Percentiles rank a stretch among this genome's conserved stretches.
Evolutionary conservation across 2,329 filamentous ascomycete genomes (phyloP).

Genomic region (Exophiala dermatitidis): DNA sequence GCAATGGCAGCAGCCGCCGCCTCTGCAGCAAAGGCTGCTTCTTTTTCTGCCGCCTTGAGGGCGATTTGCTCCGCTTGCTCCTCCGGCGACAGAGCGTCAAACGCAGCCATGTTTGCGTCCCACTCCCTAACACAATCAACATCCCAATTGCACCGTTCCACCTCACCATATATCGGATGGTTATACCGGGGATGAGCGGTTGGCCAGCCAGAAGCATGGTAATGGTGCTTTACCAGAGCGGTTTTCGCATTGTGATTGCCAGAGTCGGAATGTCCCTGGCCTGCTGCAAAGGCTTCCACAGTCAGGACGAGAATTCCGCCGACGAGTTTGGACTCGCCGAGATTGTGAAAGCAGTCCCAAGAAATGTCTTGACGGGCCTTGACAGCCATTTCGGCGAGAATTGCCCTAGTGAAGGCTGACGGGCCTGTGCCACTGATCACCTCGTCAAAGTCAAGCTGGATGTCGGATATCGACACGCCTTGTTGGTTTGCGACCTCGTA

Average conservation of each 20-base stretch:
- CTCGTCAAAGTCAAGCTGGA: conserved; percentile 64
- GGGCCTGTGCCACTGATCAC: conserved; percentile 67
- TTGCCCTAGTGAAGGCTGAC: conserved; percentile 60
- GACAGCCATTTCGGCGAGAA: conserved; percentile 57
- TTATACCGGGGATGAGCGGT: conserved; percentile 58
- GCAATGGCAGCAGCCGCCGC: background rate
- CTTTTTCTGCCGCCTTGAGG: conserved; percentile 24
- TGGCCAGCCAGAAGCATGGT: conserved; percentile 67
- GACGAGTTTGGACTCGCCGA: conserved; percentile 59
- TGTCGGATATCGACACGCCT: conserved; percentile 50
- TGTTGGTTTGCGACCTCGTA: conserved; percentile 54
- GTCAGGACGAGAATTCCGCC: conserved; percentile 59
- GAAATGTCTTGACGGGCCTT: conserved; percentile 43
- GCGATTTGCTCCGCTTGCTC: conserved; percentile 50
- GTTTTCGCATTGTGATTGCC: conserved; percentile 60
- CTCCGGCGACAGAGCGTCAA: conserved; percentile 51
- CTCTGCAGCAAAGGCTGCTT: too few species aligned
- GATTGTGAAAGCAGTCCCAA: conserved; percentile 60
- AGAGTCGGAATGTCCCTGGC: conserved; percentile 65
- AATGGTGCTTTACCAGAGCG: conserved; percentile 66
- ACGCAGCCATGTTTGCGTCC: conserved; percentile 58
- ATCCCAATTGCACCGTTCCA: conserved; percentile 65
- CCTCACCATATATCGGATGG: conserved; percentile 62
- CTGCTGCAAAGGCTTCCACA: conserved; percentile 65
- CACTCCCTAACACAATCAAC: conserved; percentile 56